These are phyloP conservation scores for Colletotrichum truncatum DNA, from an alignment of 2,329 filamentous ascomycete species.

Conservation along the genomic window DNA sequence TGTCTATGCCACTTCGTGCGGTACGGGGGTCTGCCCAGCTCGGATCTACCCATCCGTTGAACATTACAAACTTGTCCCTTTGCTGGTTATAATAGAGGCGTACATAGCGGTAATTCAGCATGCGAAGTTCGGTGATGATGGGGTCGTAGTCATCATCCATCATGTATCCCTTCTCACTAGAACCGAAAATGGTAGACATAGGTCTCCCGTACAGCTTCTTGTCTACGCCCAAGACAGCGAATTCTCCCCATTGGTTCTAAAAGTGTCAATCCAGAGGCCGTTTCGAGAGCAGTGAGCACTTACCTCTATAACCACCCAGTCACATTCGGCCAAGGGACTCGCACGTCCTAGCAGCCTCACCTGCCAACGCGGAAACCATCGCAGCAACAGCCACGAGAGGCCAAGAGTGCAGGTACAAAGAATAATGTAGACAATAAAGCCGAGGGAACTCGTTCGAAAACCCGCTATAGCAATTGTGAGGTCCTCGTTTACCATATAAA, in stretches of 20 bases:
- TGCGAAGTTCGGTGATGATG: slow-evolving; percentile 77
- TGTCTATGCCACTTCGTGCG: slow-evolving; percentile 83
- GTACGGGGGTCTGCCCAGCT: slow-evolving; percentile 81
- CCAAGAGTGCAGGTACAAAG: slow-evolving; percentile 80
- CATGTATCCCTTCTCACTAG: slow-evolving; percentile 66
- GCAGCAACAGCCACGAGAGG: slow-evolving; percentile 82
- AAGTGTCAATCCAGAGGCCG: slow-evolving; percentile 21
- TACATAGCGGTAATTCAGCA: slow-evolving; percentile 92
- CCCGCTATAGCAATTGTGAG: slow-evolving; percentile 93
- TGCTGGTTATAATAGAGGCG: slow-evolving; percentile 90
- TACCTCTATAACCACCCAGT: slow-evolving; percentile 92
- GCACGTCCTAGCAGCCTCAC: slow-evolving; percentile 78
- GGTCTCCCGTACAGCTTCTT: slow-evolving; percentile 61
- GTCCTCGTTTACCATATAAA: slow-evolving; percentile 93
- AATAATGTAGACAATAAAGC: slow-evolving; percentile 73
- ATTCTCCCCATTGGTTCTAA: slow-evolving; percentile 94
- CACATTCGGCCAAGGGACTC: slow-evolving; percentile 75
- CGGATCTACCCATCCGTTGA: slow-evolving; percentile 94
- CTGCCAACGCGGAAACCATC: slow-evolving; percentile 91
- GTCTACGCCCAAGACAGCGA: slow-evolving; percentile 77
- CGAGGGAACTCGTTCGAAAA: slow-evolving; percentile 79
- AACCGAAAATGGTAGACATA: slow-evolving; percentile 73
- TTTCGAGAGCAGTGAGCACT: slow-evolving; percentile 36
- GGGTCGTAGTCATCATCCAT: slow-evolving; percentile 80
- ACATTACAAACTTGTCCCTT: slow-evolving; percentile 87